These are phyloP conservation scores for Beta corolliflora DNA, from an alignment of 179 eudicot genomes.

Conservation along the genomic window DNA sequence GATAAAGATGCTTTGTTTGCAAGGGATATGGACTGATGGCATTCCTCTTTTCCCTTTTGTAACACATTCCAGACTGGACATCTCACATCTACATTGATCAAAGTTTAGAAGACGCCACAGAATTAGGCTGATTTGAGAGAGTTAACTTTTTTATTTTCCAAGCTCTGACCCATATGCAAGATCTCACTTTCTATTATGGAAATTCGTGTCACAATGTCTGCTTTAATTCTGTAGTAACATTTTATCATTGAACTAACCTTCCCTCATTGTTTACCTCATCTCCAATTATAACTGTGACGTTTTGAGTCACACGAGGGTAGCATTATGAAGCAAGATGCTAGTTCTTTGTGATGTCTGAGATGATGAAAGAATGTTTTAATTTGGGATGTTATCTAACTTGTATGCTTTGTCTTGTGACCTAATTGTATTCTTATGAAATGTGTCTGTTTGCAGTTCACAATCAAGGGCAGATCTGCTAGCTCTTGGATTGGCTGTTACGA, in stretches of 20 bases:
- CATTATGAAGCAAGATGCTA: not conserved
- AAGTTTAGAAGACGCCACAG: not conserved
- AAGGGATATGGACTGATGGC: not conserved
- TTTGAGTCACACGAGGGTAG: not conserved
- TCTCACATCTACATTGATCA: not conserved
- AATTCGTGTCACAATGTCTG: not conserved
- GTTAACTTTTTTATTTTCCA: too few relatives aligned
- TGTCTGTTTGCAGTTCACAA: constrained; percentile 63
- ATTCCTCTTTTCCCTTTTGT: not conserved
- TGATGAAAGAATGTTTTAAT: not conserved
- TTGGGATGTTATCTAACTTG: not conserved
- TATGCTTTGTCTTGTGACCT: not conserved
- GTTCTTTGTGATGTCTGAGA: not conserved
- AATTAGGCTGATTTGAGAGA: not conserved
- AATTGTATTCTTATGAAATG: not conserved
- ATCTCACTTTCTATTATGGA: not conserved
- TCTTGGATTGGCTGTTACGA: constrained; percentile 91
- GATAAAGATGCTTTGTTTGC: not conserved
- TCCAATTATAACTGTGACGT: not conserved
- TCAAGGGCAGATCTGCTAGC: constrained; percentile 95
- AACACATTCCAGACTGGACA: not conserved
- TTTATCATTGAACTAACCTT: too few relatives aligned
- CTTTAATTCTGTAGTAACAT: not conserved
- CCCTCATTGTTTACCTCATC: not conserved
- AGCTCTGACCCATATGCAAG: not conserved